Percentiles rank a stretch among this genome's conserved stretches.
These are phyloP conservation scores for Sequoiadendron giganteum DNA, from an alignment of 75 land plant genomes.

Conservation along the genomic window DNA sequence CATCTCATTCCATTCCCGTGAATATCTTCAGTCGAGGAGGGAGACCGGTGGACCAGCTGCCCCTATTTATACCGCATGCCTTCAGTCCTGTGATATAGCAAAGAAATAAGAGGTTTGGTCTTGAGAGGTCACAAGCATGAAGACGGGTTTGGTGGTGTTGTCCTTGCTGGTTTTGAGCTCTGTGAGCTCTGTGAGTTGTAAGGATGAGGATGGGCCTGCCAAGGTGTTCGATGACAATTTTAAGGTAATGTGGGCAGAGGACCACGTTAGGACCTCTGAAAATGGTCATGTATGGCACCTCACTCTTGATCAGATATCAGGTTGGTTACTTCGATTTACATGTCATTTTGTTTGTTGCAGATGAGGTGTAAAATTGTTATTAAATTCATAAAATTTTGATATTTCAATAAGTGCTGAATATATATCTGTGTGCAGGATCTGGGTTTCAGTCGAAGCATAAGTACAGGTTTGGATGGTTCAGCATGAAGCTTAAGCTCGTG, in stretches of 20 bases:
- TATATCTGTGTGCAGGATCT: conserved; percentile 41
- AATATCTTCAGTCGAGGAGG: background rate
- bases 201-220: background rate
- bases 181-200: background rate
- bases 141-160: background rate
- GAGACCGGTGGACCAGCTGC: background rate
- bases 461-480: conserved; percentile 80
- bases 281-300: conserved; percentile 73
- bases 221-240: conserved; percentile 50
- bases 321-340: conserved; percentile 10
- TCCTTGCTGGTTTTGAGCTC: background rate
- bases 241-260: conserved; percentile 52
- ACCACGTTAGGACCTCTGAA: conserved; percentile 64
- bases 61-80: background rate
- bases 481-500: conserved; percentile 88
- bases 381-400: too few species aligned
- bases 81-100: too few species aligned
- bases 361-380: too few species aligned
- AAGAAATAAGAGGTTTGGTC: background rate
- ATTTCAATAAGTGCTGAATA: background rate
- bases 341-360: too few species aligned
- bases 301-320: conserved; percentile 66
- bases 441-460: conserved; percentile 75
- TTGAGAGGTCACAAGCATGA: background rate
- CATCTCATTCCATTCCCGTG: background rate